A percentile compares a stretch with the other conserved stretches of the same genome.
phyloP scores from a whole-genome alignment of 2,329 filamentous ascomycete species.

The Colletotrichum karsti region DNA sequence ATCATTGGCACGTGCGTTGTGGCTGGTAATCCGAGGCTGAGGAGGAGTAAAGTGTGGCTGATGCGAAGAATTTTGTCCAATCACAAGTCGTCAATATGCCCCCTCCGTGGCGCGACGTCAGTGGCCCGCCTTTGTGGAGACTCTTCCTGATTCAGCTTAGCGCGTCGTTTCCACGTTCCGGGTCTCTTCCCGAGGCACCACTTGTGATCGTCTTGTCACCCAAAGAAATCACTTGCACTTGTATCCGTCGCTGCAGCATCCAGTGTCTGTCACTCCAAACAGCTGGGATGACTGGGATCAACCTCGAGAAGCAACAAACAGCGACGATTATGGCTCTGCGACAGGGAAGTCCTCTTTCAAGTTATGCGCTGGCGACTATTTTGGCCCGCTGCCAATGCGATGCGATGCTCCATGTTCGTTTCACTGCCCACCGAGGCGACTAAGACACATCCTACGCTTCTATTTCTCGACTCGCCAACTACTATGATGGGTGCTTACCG shows the following conservation, averaged over 20 bases:
- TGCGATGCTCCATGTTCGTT: slow-evolving; percentile 1
- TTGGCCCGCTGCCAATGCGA: not conserved
- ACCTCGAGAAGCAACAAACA: not conserved
- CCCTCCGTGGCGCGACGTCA: slow-evolving; percentile 21
- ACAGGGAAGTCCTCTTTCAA: not conserved
- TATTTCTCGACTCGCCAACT: not conserved
- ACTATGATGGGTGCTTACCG: not conserved
- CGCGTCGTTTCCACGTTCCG: not conserved
- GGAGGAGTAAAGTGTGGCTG: slow-evolving; percentile 13
- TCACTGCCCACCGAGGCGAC: not conserved
- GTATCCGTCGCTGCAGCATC: not conserved
- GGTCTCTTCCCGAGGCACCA: not conserved
- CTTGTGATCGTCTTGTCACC: not conserved
- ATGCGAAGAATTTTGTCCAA: not conserved
- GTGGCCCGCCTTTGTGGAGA: not conserved
- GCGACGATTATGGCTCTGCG: not conserved
- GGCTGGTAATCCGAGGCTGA: no score
- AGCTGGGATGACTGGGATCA: not conserved
- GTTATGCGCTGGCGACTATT: not conserved
- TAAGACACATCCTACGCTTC: not conserved
- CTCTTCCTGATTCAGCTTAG: not conserved
- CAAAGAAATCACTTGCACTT: not conserved
- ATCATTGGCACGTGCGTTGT: not conserved
- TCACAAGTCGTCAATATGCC: not conserved
- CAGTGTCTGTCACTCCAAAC: not conserved